Evolutionary conservation across 2,329 filamentous ascomycete genomes (phyloP).

Genomic region (Clonostachys solani): DNA sequence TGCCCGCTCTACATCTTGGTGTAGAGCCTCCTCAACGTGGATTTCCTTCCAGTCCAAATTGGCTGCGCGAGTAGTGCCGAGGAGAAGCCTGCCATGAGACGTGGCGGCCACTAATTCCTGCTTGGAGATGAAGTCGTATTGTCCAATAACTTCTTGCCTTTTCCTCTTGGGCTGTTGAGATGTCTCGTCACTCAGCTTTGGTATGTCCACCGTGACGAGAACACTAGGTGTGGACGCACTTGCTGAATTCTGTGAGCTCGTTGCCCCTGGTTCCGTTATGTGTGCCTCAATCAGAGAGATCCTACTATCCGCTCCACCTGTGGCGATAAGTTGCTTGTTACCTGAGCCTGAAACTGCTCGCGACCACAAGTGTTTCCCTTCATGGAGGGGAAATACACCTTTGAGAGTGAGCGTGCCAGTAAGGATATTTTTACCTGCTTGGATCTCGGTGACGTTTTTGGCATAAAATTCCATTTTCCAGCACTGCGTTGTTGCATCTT

Average conservation of each 20-base stretch:
- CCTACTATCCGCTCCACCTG: constrained; percentile 82
- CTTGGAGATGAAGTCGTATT: constrained; percentile 59
- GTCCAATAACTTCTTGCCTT: constrained; percentile 42
- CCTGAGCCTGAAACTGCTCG: constrained; percentile 36
- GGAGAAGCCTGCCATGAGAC: constrained; percentile 54
- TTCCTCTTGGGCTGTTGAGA: not conserved
- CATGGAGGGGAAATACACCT: constrained; percentile 60
- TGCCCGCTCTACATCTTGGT: constrained; percentile 36
- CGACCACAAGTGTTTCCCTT: constrained; percentile 91
- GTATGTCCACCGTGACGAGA: no score
- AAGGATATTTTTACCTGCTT: not conserved
- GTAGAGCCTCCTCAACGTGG: constrained; percentile 20
- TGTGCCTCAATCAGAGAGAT: constrained; percentile 42
- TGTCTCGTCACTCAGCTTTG: no score
- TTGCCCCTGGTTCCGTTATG: no score
- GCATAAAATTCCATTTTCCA: constrained; percentile 56
- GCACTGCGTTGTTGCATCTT: constrained; percentile 72
- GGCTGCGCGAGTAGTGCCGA: constrained; percentile 28
- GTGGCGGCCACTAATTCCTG: constrained; percentile 51
- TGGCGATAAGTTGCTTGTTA: constrained; percentile 46
- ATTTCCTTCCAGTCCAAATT: constrained; percentile 38
- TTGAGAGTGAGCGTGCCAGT: constrained; percentile 40
- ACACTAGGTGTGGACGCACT: no score
- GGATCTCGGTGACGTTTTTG: not conserved
- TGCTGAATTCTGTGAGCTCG: no score